phyloP scores from a whole-genome alignment of 306 rosid species.

The Lotus japonicus region DNA sequence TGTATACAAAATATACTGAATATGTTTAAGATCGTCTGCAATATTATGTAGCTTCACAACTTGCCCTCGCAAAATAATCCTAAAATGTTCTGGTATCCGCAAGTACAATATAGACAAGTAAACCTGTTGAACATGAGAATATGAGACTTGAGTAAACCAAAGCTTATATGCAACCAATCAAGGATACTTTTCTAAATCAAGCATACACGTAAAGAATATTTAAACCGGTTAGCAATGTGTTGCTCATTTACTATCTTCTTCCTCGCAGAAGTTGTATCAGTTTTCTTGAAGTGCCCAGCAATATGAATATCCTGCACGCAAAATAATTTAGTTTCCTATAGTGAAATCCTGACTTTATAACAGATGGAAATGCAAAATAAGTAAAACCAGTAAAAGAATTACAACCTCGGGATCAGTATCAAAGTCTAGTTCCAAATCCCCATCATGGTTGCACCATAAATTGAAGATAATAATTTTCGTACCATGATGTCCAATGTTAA shows the following conservation, averaged over 20 bases:
- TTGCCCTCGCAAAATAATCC: conserved; percentile 58
- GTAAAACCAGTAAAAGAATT: neutral
- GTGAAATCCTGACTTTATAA: neutral
- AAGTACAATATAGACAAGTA: conserved; percentile 88
- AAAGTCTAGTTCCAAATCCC: conserved; percentile 65
- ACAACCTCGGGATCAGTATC: conserved; percentile 66
- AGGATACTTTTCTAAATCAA: conserved; percentile 7
- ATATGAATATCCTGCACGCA: conserved; percentile 64
- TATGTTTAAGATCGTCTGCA: conserved; percentile 62
- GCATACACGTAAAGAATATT: conserved; percentile 77
- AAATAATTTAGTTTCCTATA: conserved; percentile 6
- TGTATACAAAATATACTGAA: conserved; percentile 51
- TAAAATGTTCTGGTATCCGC: conserved; percentile 52
- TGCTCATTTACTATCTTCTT: conserved; percentile 40
- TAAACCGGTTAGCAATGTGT: conserved; percentile 58
- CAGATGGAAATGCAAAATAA: neutral
- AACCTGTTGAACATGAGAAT: conserved; percentile 45
- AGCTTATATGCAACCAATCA: neutral
- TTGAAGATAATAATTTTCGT: conserved; percentile 80
- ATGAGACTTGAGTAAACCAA: conserved; percentile 15
- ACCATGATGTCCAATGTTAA: conserved; percentile 66
- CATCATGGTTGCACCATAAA: conserved; percentile 65
- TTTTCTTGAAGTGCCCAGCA: conserved; percentile 43
- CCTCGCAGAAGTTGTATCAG: conserved; percentile 1
- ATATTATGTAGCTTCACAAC: conserved; percentile 61